Percentiles rank a stretch among this genome's conserved stretches.
These are phyloP conservation scores for Fusarium xyrophilum DNA, from an alignment of 2,329 filamentous ascomycete genomes.

Conservation along the genomic window DNA sequence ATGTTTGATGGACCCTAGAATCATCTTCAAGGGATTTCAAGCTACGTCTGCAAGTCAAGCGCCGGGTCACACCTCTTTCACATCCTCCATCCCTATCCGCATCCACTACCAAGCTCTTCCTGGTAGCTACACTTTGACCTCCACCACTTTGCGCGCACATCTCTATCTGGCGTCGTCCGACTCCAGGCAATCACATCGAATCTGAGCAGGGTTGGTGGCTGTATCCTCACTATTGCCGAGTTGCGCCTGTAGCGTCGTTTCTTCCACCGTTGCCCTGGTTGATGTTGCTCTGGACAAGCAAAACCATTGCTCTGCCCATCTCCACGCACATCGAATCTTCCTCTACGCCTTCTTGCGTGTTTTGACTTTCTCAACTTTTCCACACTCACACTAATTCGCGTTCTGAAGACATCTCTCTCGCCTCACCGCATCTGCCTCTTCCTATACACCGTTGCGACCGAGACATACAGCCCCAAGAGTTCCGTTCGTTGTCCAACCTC, in stretches of 20 bases:
- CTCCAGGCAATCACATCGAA: constrained; percentile 39
- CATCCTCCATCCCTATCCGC: constrained; percentile 36
- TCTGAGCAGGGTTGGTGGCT: constrained; percentile 38
- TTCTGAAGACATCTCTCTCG: constrained; percentile 9
- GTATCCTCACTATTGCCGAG: constrained; percentile 29
- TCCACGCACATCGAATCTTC: constrained; percentile 26
- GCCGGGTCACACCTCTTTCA: constrained; percentile 44
- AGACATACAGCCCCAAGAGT: constrained; percentile 43
- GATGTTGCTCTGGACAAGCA: constrained; percentile 31
- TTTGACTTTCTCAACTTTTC: constrained; percentile 21
- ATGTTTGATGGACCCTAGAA: constrained; percentile 33
- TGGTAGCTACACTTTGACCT: constrained; percentile 25
- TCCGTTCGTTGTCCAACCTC: constrained; percentile 36
- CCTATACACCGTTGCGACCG: constrained; percentile 36
- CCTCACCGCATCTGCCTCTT: constrained; percentile 37
- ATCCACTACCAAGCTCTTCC: constrained; percentile 38
- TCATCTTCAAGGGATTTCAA: constrained; percentile 35
- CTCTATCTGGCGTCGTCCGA: constrained; percentile 39
- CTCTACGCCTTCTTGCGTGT: constrained; percentile 23
- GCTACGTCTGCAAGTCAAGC: constrained; percentile 45
- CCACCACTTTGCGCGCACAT: constrained; percentile 34
- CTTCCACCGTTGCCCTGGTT: constrained; percentile 19
- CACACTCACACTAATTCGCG: constrained; percentile 20
- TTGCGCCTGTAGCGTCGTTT: constrained; percentile 36
- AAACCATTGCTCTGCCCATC: constrained; percentile 38